phyloP scores from a whole-genome alignment of 805 yeast species.

The Candida easanensis region DNA sequence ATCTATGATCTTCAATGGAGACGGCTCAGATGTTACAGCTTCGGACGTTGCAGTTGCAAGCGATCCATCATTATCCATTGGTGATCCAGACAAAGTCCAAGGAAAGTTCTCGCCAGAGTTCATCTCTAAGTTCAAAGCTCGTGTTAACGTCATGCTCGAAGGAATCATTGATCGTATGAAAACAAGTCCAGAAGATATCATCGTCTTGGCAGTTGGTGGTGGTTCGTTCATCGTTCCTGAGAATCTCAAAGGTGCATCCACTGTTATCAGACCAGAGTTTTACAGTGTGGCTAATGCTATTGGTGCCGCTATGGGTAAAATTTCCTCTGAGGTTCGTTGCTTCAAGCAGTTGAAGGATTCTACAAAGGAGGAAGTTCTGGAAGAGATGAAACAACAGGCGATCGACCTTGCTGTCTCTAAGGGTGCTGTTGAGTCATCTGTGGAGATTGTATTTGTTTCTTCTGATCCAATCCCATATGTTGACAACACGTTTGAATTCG shows the following conservation, averaged over 20 bases:
- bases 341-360: constrained; percentile 12
- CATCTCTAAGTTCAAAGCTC: constrained; percentile 12
- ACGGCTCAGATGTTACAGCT: constrained; percentile 39
- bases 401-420: constrained; percentile 21
- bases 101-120: constrained; percentile 1
- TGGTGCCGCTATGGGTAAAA: constrained; percentile 47
- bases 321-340: constrained; percentile 28
- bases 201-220: constrained; percentile 47
- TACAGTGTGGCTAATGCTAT: constrained; percentile 48
- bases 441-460: constrained; percentile 26
- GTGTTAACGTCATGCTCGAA: constrained; percentile 32
- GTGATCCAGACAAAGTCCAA: constrained; percentile 30
- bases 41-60: constrained; percentile 35
- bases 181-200: constrained; percentile 41
- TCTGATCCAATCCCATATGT: constrained; percentile 32
- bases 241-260: constrained; percentile 39
- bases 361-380: constrained; percentile 32
- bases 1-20: constrained; percentile 43
- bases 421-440: constrained; percentile 27
- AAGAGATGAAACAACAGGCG: constrained; percentile 23
- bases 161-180: constrained; percentile 42
- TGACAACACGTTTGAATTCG: constrained; percentile 26
- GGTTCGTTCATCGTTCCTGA: constrained; percentile 45
- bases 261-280: constrained; percentile 40
- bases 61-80: constrained; percentile 12